Evolutionary conservation across 2,329 filamentous ascomycete genomes (phyloP).

Genomic region (Xylaria sp.): DNA sequence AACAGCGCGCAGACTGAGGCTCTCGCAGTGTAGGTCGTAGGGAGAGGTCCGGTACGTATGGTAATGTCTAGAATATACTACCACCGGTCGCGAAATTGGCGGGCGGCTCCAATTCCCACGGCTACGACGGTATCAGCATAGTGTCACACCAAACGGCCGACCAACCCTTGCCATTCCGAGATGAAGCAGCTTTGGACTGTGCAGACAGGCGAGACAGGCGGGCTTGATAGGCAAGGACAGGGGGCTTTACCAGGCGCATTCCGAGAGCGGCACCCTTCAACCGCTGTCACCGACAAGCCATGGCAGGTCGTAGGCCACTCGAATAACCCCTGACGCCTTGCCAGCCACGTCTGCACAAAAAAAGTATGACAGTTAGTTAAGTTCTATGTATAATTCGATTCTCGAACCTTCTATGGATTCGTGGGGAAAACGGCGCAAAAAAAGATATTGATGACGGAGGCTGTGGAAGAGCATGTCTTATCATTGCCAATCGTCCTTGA

Average conservation of each 20-base stretch:
- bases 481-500: neutral
- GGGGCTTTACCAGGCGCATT: slow-evolving; percentile 42
- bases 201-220: slow-evolving; percentile 17
- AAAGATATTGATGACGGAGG: neutral
- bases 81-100: slow-evolving; percentile 14
- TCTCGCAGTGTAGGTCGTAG: neutral
- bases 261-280: slow-evolving; percentile 45
- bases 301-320: slow-evolving; percentile 2
- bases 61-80: neutral
- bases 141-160: slow-evolving; percentile 42
- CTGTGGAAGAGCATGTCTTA: neutral
- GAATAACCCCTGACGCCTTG: slow-evolving; percentile 1
- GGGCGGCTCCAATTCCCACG: slow-evolving; percentile 28
- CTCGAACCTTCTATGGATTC: slow-evolving; percentile 59
- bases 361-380: slow-evolving; percentile 13
- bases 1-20: slow-evolving; percentile 30
- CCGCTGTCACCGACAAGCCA: slow-evolving; percentile 21
- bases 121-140: slow-evolving; percentile 39
- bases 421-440: slow-evolving; percentile 1
- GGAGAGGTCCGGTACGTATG: neutral
- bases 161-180: slow-evolving; percentile 42
- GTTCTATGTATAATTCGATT: slow-evolving; percentile 46
- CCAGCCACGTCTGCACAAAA: slow-evolving; percentile 33
- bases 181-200: slow-evolving; percentile 39
- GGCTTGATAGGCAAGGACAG: slow-evolving; percentile 34